These are phyloP conservation scores for Themeda triandra DNA, from an alignment of 176 grass and related monocot genomes.

Conservation along the genomic window DNA sequence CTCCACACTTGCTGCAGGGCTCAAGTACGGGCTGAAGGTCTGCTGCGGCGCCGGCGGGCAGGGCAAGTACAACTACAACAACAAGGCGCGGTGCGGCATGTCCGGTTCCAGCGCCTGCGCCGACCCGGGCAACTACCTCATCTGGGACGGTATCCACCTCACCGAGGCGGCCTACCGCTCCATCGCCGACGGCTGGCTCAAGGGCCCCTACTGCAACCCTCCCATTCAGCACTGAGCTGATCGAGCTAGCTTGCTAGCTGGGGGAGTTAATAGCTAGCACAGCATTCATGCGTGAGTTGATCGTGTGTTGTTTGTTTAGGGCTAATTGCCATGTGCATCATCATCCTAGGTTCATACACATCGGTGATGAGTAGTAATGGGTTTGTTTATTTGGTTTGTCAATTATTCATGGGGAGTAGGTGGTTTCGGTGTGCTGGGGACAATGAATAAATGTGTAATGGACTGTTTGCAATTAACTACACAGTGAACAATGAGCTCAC, in stretches of 20 bases:
- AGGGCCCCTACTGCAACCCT: conserved; percentile 46
- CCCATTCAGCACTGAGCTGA: conserved; percentile 38
- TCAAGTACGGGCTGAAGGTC: conserved; percentile 44
- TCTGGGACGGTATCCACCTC: conserved; percentile 91
- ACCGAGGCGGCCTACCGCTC: conserved; percentile 71
- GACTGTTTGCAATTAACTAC: too few species aligned
- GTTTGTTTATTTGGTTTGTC: too few species aligned
- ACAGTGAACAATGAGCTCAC: too few species aligned
- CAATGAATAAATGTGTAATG: too few species aligned
- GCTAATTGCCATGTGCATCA: not conserved
- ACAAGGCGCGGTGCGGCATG: conserved; percentile 64
- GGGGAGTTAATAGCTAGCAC: too few species aligned
- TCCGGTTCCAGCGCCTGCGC: conserved; percentile 43
- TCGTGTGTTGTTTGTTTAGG: not conserved
- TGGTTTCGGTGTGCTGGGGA: too few species aligned
- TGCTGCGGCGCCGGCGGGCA: conserved; percentile 62
- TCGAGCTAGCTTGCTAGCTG: too few species aligned
- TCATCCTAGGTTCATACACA: not conserved
- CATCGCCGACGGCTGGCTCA: conserved; percentile 72
- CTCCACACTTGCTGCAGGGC: not conserved
- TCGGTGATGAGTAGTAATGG: not conserved
- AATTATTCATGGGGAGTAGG: too few species aligned
- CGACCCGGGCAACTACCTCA: conserved; percentile 55
- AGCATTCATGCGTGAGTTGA: not conserved
- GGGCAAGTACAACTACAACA: conserved; percentile 71